phyloP scores from a whole-genome alignment of 805 yeast species.

The Dipodascus albidus region DNA sequence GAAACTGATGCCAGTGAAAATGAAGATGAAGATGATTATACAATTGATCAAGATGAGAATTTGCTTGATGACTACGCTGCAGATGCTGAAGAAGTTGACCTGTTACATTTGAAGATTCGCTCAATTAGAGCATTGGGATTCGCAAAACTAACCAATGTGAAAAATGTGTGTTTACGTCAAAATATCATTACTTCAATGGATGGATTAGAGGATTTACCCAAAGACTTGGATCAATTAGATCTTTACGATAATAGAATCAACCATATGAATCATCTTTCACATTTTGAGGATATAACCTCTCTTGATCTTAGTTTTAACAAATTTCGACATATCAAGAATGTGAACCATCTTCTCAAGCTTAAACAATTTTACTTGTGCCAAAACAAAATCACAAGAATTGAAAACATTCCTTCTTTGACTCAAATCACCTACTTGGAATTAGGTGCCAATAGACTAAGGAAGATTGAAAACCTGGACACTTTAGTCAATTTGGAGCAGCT shows the following conservation, averaged over 20 bases:
- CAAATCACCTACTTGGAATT: slow-evolving; percentile 64
- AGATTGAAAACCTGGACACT: slow-evolving; percentile 40
- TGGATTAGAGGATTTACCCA: slow-evolving; percentile 51
- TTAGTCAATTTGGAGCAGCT: slow-evolving; percentile 55
- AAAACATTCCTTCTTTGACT: slow-evolving; percentile 45
- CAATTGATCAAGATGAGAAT: slow-evolving; percentile 37
- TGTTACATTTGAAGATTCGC: slow-evolving; percentile 58
- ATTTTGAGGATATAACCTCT: slow-evolving; percentile 37
- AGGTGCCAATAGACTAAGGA: slow-evolving; percentile 77
- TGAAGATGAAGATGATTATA: slow-evolving; percentile 52
- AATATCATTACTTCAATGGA: slow-evolving; percentile 67
- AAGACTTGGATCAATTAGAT: slow-evolving; percentile 64
- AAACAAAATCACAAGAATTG: slow-evolving; percentile 67
- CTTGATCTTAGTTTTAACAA: slow-evolving; percentile 86
- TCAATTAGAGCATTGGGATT: slow-evolving; percentile 53
- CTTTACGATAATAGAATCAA: slow-evolving; percentile 84
- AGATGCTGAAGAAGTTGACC: slow-evolving; percentile 48
- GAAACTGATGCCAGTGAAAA: slow-evolving; percentile 34
- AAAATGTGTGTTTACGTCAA: slow-evolving; percentile 48
- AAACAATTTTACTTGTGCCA: slow-evolving; percentile 77
- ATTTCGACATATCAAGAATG: slow-evolving; percentile 72
- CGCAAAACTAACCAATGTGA: slow-evolving; percentile 44
- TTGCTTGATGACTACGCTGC: slow-evolving; percentile 27
- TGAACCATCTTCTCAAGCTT: slow-evolving; percentile 49
- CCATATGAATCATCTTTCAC: slow-evolving; percentile 58